These are phyloP conservation scores for Fraxinus dipetala DNA, from an alignment of 305 asterid species.

Conservation along the genomic window DNA sequence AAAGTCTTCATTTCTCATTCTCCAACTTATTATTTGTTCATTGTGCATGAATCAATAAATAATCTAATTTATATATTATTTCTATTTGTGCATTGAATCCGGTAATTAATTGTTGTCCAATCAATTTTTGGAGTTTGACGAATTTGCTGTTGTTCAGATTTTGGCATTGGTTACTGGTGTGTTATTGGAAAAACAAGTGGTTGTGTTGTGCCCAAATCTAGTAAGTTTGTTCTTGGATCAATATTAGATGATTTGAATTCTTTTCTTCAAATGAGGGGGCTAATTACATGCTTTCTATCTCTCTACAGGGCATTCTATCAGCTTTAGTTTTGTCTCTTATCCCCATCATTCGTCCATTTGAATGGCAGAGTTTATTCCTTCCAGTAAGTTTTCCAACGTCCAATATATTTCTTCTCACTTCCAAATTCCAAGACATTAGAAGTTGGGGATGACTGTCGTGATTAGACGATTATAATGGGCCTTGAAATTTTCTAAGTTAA, in stretches of 20 bases:
- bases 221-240: conserved; percentile 36
- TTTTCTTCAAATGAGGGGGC: conserved; percentile 22
- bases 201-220: conserved; percentile 83
- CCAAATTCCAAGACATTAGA: not conserved
- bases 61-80: conserved; percentile 2
- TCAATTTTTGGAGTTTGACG: conserved; percentile 9
- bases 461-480: not conserved
- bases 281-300: conserved; percentile 20
- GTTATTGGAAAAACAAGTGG: conserved; percentile 82
- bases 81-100: conserved; percentile 6
- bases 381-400: conserved; percentile 62
- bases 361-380: conserved; percentile 97
- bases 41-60: not conserved
- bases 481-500: not conserved
- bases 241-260: conserved; percentile 7
- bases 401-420: conserved; percentile 18
- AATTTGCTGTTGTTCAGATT: conserved; percentile 46
- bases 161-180: conserved; percentile 74
- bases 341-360: conserved; percentile 92
- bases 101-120: not conserved
- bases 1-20: not conserved
- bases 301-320: conserved; percentile 74
- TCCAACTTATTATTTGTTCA: not conserved
- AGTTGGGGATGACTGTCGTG: not conserved
- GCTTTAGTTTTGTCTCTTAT: conserved; percentile 81